These are phyloP conservation scores for Brassica juncea DNA, from an alignment of 345 rosid genomes.

Conservation along the genomic window DNA sequence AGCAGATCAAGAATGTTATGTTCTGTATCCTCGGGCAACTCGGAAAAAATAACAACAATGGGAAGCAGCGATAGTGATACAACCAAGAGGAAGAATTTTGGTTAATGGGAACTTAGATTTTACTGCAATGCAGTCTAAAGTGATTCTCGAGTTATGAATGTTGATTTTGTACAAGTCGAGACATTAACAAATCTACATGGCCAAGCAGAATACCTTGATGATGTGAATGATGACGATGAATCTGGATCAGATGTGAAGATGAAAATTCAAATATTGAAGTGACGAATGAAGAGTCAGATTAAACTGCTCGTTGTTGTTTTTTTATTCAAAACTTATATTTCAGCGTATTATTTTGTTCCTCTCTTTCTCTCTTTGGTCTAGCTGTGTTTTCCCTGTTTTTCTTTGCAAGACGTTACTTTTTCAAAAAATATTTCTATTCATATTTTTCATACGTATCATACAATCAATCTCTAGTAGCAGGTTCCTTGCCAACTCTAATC, in stretches of 20 bases:
- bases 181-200: background rate
- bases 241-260: background rate
- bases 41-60: background rate
- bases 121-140: background rate
- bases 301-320: background rate
- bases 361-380: no score
- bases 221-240: background rate
- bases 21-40: background rate
- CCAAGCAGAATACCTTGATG: background rate
- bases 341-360: background rate
- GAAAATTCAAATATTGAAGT: background rate
- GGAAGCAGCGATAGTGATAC: background rate
- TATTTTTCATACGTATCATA: no score
- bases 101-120: background rate
- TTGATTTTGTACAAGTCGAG: background rate
- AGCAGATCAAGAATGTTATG: background rate
- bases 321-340: background rate
- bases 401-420: no score
- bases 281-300: background rate
- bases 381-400: no score
- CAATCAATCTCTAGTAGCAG: no score
- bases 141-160: background rate
- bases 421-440: no score
- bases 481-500: no score
- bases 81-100: background rate